Evolutionary conservation across 225 moss, liverwort and hornwort genomes (phyloP), one percentile per base, ranked within the genome.

Genomic region (Asterella californica): DNA sequence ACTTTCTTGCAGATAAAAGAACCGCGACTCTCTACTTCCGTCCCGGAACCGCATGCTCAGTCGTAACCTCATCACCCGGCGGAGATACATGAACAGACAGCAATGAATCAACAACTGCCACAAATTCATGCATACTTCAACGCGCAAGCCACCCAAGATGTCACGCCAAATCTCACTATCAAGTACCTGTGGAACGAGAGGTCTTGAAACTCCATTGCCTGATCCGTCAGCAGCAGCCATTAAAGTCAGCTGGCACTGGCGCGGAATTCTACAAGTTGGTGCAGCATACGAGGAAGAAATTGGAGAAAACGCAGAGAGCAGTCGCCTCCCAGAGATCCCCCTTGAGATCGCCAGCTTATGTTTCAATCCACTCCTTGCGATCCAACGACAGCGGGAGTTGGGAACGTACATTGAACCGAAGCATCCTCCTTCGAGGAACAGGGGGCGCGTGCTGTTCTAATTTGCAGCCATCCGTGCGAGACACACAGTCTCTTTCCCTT

Each of bases 221-320:
- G 75, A 57, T 37, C 47, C 50, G 30, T 32, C 74, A 15, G 46
- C 25, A 72, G 36, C 57, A 76, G 78, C 65, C 78, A 78, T 78
- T 15, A 47, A 65, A 65, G 61, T 78, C 22, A 77, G 61, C 49
- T 47, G 63, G 54, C 24, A 10, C 48, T 47, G 29, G 63, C 45
- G 47, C 18, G 30, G 78, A 45, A 60, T 60, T 54, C 53, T 22
- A 17, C 50, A 24, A 17, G 15, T 0, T 32, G 33, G 48, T n/a
- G 46, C 30, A 6, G 52, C 50, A 42, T 61, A 42, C 15, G 54
- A 55, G 6, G 9, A 10, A 59, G 34, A n/a, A 12, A 19, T 60
- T 6, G 45, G 78, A 65, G 49, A 8, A 60, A 76, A 15, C 27
- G 29, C 45, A 67, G 78, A 52, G 0, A 78, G 1, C 49, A 50